These are phyloP conservation scores for Stentor coeruleus DNA, from an alignment of 73 alveolate species.

Conservation along the genomic window DNA sequence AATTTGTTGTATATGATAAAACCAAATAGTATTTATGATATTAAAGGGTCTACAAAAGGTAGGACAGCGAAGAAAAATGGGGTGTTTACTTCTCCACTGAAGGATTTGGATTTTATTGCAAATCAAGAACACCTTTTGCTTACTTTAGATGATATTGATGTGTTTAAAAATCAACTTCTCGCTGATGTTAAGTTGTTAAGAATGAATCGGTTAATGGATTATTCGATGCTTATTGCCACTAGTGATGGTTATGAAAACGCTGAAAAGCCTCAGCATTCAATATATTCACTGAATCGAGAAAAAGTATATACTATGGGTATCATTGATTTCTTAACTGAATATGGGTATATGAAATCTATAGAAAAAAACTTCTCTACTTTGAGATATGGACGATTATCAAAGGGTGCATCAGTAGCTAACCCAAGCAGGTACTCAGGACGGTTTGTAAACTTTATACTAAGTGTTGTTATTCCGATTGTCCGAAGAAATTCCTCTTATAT, in stretches of 20 bases:
- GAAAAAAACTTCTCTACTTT: not conserved
- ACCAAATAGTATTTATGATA: not conserved
- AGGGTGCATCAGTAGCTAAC: conserved; percentile 4
- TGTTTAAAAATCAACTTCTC: not conserved
- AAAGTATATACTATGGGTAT: not conserved
- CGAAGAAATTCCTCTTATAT: not conserved
- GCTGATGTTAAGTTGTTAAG: not conserved
- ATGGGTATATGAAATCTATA: not conserved
- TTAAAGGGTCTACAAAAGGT: not conserved
- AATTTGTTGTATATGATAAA: not conserved
- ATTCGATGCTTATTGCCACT: not conserved
- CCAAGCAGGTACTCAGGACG: not conserved
- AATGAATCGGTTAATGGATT: not conserved
- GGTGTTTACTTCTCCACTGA: not conserved
- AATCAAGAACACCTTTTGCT: not conserved
- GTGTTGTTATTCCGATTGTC: not conserved
- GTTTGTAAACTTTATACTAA: not conserved
- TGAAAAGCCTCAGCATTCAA: not conserved
- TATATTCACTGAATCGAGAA: not conserved
- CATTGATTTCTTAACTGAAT: not conserved
- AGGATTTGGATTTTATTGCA: not conserved
- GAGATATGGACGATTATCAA: not conserved
- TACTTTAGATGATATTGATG: not conserved
- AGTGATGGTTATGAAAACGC: not conserved
- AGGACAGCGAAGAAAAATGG: not conserved